Conservation (phyloP, 2,329 filamentous ascomycete genomes). For the Stemphylium beticola region DNA sequence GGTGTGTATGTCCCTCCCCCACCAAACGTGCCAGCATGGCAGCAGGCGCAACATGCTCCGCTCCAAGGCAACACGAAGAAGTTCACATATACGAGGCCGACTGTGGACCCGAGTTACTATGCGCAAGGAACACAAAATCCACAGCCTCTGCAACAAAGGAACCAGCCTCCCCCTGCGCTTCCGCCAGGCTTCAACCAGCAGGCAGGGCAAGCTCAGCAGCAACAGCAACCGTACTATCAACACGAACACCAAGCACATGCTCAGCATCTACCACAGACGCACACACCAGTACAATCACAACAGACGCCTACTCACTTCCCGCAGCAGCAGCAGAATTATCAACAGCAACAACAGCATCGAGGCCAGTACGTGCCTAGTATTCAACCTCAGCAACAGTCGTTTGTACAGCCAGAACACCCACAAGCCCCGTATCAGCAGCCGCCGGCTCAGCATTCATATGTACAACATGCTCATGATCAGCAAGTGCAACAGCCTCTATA, state of each 20-base stretch:
- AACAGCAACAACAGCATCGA: constrained; percentile 30
- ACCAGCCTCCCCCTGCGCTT: constrained; percentile 13
- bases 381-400: constrained; percentile 20
- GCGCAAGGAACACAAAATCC: constrained; percentile 33
- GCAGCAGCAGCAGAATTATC: constrained; percentile 5
- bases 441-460: constrained; percentile 6
- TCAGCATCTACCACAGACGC: constrained; percentile 19
- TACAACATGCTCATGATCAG: constrained; percentile 14
- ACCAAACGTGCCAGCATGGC: constrained; percentile 46
- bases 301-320: constrained; percentile 9
- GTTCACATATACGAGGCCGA: constrained; percentile 41
- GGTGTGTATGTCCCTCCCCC: constrained; percentile 47
- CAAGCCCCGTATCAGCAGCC: constrained; percentile 26
- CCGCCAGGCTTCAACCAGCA: constrained; percentile 9
- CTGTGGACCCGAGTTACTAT: constrained; percentile 34
- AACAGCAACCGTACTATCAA: constrained; percentile 20
- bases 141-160: constrained; percentile 20
- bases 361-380: constrained; percentile 12
- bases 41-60: constrained; percentile 45
- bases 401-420: constrained; percentile 14
- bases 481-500: constrained; percentile 15
- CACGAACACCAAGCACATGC: constrained; percentile 6
- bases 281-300: constrained; percentile 3
- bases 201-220: constrained; percentile 12
- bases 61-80: constrained; percentile 40